phyloP scores from a whole-genome alignment of 192 early-diverging fungal genomes.

The Tieghemiomyces parasiticus region DNA sequence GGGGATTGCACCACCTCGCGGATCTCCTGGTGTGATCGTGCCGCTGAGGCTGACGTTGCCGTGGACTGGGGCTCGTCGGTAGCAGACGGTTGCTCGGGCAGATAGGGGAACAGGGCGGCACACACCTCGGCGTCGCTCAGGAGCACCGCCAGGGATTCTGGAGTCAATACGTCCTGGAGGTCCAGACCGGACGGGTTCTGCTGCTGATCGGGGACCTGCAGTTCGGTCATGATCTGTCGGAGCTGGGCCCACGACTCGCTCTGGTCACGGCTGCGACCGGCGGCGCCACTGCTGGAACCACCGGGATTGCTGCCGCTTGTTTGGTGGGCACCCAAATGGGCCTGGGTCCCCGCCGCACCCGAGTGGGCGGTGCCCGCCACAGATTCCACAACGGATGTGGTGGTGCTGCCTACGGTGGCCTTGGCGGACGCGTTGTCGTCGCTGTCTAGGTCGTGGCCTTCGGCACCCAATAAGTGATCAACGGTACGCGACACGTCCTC shows the following conservation, averaged over 20 bases:
- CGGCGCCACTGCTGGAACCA: background rate
- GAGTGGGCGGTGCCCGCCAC: conserved; percentile 4
- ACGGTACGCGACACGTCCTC: conserved; percentile 22
- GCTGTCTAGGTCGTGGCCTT: conserved; percentile 14
- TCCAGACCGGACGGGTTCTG: conserved; percentile 11
- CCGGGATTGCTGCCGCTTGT: too few relatives aligned
- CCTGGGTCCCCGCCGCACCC: conserved; percentile 14
- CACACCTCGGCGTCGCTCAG: conserved; percentile 19
- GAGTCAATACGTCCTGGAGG: conserved; percentile 25
- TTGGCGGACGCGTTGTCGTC: conserved; percentile 19
- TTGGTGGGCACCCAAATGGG: too few relatives aligned
- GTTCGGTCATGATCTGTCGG: background rate
- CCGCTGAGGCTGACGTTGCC: too few relatives aligned
- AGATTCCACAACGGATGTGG: conserved; percentile 6
- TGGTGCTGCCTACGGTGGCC: conserved; percentile 11
- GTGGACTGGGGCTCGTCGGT: background rate
- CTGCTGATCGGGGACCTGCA: background rate
- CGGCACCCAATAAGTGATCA: conserved; percentile 15
- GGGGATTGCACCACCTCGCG: conserved; percentile 23
- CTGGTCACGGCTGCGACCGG: background rate
- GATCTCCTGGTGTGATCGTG: conserved; percentile 11
- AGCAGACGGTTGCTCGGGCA: conserved; percentile 18
- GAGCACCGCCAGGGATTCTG: conserved; percentile 18
- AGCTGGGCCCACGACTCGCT: conserved; percentile 10
- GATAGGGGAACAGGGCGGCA: conserved; percentile 23